Base-by-base conservation (phyloP, 139 green algal genomes). In the Chara braunii region DNA sequence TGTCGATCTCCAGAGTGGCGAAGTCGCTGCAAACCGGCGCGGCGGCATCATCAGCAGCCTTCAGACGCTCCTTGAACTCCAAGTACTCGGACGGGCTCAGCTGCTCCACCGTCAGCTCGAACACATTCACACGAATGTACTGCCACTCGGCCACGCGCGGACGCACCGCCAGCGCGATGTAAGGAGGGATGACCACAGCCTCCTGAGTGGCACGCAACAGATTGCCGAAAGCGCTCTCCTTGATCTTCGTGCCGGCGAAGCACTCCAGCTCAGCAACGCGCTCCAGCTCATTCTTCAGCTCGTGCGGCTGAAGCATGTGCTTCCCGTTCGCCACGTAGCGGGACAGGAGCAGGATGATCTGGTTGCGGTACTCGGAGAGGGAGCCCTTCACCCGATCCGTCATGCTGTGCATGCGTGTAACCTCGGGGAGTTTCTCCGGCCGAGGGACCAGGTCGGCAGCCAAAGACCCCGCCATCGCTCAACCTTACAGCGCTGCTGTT, bases 341-440 rank as follows among this genome's bases (percentile, higher is more conserved):
- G 11, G 9, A 57, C 9, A 9, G 48, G 24, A 57, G 48, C 48
- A 57, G 14, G 40, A 18, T 48, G 40, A 18, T 48, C 40, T 61
- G 32, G 52, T 61, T 48, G 52, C 52, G 52, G 23, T 61, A 26
- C 52, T 61, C 52, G 32, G 50, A 34, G 14, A 61, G 14, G 24
- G 23, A 61, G 24, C 50, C 24, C 11, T 22, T 22, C 52, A 61
- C 28, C 32, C 52, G 52, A 32, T 43, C 26, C 52, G 52, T 48
- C 52, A 61, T 22, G 9, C 52, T 23, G 18, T 34, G 26, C 52
- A 34, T 22, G 7, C 28, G 52, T 12, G 23, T 22, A 43, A 61
- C 26, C 52, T n/a, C n/a, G n/a, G n/a, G n/a, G n/a, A n/a, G n/a
- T n/a, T n/a, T n/a, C n/a, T n/a, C n/a, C n/a, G n/a, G n/a, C n/a